Percentiles rank a stretch among this genome's conserved stretches.
Conservation (phyloP, 805 yeast species). For the Ogataea pignaliae region DNA sequence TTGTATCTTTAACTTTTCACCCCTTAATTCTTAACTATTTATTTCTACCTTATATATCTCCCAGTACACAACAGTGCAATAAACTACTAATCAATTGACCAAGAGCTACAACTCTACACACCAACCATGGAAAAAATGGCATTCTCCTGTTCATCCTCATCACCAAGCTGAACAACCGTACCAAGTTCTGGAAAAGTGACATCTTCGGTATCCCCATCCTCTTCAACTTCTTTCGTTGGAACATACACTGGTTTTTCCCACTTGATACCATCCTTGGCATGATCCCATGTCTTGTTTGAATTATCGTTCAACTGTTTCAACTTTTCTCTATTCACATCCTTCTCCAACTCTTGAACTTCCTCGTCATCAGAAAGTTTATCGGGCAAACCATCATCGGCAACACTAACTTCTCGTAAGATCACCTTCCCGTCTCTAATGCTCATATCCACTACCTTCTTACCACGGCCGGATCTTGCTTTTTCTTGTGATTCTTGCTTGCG, state of each 20-base stretch:
- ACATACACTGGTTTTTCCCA: slow-evolving; percentile 44
- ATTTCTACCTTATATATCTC: too few species aligned
- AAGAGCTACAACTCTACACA: slow-evolving; percentile 7
- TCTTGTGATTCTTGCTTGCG: slow-evolving; percentile 60
- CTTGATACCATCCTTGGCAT: slow-evolving; percentile 45
- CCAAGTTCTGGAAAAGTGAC: slow-evolving; percentile 11
- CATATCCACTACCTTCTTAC: slow-evolving; percentile 71
- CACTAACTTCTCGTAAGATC: slow-evolving; percentile 46
- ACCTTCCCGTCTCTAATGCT: slow-evolving; percentile 80
- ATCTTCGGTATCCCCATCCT: background rate
- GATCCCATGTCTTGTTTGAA: slow-evolving; percentile 51
- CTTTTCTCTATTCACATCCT: slow-evolving; percentile 33
- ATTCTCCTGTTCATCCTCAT: slow-evolving; percentile 27
- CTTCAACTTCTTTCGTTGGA: background rate
- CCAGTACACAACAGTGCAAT: background rate
- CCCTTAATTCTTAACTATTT: too few species aligned
- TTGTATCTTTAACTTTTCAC: background rate
- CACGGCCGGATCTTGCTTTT: slow-evolving; percentile 62
- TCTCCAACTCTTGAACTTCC: slow-evolving; percentile 31
- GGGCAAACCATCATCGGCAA: slow-evolving; percentile 16
- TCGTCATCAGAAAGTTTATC: slow-evolving; percentile 31
- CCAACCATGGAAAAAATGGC: slow-evolving; percentile 27
- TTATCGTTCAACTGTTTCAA: slow-evolving; percentile 27
- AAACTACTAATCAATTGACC: too few species aligned
- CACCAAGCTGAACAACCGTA: slow-evolving; percentile 28